Evolutionary conservation across 768 basidiomycete genomes (phyloP), one percentile per base, ranked within the genome.

Genomic region (Amanita pseudoporphyria): DNA sequence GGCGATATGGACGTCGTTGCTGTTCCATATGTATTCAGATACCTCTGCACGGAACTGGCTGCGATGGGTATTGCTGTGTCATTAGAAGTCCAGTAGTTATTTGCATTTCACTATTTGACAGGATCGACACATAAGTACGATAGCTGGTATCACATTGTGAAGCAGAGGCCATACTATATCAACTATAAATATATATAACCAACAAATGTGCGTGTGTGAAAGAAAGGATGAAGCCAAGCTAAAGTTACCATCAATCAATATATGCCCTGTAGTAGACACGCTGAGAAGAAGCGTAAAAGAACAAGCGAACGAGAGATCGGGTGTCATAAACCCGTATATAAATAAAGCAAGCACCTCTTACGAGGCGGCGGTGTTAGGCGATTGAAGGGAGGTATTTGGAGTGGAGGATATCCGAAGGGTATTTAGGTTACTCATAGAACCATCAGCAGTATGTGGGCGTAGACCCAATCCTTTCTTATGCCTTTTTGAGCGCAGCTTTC

Each of bases 21-120:
- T 10, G 78, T 99, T 18, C 96, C 96, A 6, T 97, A 88, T 60
- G 93, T 95, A 45, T 95, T 96, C 68, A 76, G 90, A 43, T 90
- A 93, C 69, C 75, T 97, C 9, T 93, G 94, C 61, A 87, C 94
- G 2, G 96, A 99, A 69, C 70, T 99, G 57, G 94, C 94, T n/a
- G 86, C 90, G 14, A 98, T 98, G 95, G 95, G 96, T 40, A 97
- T 99, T 58, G 81, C 86, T 31, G 77, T 98, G 45, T 87, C 89
- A 42, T 67, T 98, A 43, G 82, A 87, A 61, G 79, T 94, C 46
- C 76, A 65, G 45, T 88, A 67, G 63, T 42, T 43, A 37, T 47
- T 4, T 28, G 7, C 26, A 28, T 28, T 28, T 7, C 16, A 32
- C 7, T 28, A 28, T 28, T 28, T 7, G 24, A 43, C 24, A 43